Conservation (phyloP, 140 eudicot genomes). For the Ambrosia hybrid region DNA sequence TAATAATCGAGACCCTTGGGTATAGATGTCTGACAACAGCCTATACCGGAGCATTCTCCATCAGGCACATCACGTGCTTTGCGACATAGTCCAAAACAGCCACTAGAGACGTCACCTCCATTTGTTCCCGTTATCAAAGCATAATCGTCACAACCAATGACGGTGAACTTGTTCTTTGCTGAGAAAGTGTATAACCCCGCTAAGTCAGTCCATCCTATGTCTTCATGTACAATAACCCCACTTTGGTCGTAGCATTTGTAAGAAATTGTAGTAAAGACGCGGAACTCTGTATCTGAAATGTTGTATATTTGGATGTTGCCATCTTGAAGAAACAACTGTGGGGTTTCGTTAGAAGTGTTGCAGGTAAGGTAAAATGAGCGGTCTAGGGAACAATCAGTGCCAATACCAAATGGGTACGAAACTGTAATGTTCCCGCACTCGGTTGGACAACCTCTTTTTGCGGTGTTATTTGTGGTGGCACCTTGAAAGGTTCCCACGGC, state of each 20-base stretch:
- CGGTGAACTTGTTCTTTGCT: background rate
- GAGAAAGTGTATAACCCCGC: background rate
- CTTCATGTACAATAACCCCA: background rate
- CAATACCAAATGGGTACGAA: conserved; percentile 5
- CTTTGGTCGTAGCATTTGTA: conserved; percentile 1
- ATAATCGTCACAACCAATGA: background rate
- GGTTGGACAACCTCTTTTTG: background rate
- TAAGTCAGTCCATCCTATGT: background rate
- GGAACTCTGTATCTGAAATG: background rate
- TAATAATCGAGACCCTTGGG: background rate
- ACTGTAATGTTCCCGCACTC: background rate
- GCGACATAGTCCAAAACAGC: background rate
- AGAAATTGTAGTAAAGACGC: background rate
- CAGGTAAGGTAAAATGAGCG: background rate
- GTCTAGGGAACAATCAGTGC: background rate
- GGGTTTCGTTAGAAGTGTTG: background rate
- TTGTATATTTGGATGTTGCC: background rate
- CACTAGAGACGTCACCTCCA: background rate
- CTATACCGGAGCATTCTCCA: background rate
- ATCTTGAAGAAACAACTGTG: background rate
- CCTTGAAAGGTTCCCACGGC: background rate
- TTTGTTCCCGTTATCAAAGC: background rate
- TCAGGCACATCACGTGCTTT: background rate
- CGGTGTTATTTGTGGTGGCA: background rate
- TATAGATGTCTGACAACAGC: background rate